Percentiles rank a stretch among this genome's conserved stretches.
phyloP scores from a whole-genome alignment of 2,329 filamentous ascomycete genomes.

The Arthrobotrys pseudoclavata region DNA sequence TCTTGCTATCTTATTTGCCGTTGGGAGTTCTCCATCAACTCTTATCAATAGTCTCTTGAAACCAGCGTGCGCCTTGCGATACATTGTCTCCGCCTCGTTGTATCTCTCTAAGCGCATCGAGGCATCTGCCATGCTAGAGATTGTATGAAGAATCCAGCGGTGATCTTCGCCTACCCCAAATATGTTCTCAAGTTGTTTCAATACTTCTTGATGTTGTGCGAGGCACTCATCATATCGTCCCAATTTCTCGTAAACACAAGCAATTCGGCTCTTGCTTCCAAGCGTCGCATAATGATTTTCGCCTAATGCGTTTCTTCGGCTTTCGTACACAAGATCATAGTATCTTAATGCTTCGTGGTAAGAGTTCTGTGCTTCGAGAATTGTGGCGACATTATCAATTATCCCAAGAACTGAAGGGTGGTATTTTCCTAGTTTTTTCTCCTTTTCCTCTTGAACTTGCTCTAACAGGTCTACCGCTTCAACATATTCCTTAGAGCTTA shows the following conservation, averaged over 20 bases:
- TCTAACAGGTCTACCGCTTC: conserved; percentile 18
- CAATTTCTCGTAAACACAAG: conserved; percentile 5
- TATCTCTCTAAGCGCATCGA: conserved; percentile 3
- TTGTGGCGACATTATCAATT: background rate
- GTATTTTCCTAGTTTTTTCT: background rate
- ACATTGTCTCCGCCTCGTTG: conserved; percentile 17
- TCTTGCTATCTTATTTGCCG: conserved; percentile 15
- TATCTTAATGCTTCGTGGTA: conserved; percentile 1
- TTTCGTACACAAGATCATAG: conserved; percentile 9
- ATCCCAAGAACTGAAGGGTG: conserved; percentile 6
- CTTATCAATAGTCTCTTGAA: background rate
- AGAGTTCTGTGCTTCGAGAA: conserved; percentile 7
- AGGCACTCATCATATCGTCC: conserved; percentile 5
- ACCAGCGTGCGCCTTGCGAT: conserved; percentile 7
- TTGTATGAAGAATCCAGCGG: conserved; percentile 14
- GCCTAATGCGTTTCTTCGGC: background rate
- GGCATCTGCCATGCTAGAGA: conserved; percentile 3
- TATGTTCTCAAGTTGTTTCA: conserved; percentile 12
- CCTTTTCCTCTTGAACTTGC: background rate
- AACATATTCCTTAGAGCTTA: background rate
- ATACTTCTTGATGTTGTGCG: background rate
- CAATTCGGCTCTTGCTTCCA: conserved; percentile 6
- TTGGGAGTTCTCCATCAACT: background rate
- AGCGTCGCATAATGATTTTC: conserved; percentile 22
- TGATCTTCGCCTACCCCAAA: conserved; percentile 26